Conservation (phyloP, 495 filamentous ascomycete species). For the Aspergillus steynii region DNA sequence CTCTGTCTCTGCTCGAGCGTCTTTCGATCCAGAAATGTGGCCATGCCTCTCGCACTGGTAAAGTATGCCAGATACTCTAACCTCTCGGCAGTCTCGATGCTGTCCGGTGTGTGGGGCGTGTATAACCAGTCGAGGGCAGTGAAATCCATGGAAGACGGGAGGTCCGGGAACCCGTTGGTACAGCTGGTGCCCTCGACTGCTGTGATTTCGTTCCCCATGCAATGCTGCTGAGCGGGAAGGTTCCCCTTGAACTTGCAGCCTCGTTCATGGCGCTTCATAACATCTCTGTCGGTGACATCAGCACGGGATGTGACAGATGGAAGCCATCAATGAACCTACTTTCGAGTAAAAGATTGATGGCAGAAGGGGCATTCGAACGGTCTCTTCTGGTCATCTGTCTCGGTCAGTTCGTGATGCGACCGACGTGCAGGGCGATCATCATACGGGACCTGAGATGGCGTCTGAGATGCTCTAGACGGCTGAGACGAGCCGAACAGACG, state of each 20-base stretch:
- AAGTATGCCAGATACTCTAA: constrained; percentile 29
- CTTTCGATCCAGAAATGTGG: constrained; percentile 23
- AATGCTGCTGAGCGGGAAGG: neutral
- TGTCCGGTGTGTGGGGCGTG: constrained; percentile 14
- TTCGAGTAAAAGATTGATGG: constrained; percentile 12
- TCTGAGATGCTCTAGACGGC: constrained; percentile 29
- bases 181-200: neutral
- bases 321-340: constrained; percentile 8
- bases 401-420: neutral
- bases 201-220: neutral
- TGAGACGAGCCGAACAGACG: constrained; percentile 21
- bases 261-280: constrained; percentile 25
- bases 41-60: constrained; percentile 26
- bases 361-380: constrained; percentile 24
- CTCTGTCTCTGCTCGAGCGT: constrained; percentile 23
- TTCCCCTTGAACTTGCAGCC: constrained; percentile 24
- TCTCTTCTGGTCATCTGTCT: constrained; percentile 21
- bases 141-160: constrained; percentile 18
- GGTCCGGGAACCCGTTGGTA: neutral
- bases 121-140: constrained; percentile 24
- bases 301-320: too few relatives aligned
- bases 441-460: constrained; percentile 27
- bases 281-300: constrained; percentile 19
- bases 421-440: neutral
- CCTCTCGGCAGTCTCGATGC: constrained; percentile 20